Base-by-base conservation (phyloP, 192 early-diverging fungal species). In the Podila horticola region DNA sequence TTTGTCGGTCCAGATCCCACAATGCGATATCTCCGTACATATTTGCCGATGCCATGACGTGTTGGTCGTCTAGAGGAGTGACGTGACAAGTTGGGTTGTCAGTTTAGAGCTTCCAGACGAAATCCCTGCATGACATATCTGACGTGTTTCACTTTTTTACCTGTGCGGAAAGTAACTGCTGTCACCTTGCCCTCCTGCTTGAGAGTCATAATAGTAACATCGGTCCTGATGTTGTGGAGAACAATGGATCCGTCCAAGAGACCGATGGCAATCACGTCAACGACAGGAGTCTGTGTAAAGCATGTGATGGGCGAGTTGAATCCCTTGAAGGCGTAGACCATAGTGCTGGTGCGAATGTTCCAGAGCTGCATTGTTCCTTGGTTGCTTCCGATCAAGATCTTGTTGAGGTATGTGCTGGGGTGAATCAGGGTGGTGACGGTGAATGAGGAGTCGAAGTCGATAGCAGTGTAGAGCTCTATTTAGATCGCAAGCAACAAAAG, bases 331-430 rank as follows among this genome's bases (percentile, higher is more conserved):
- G 95, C 90, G 82, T 97, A 94, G 31, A 98, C 75, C 74, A 94
- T 83, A 33, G 88, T 89, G 62, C 93, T 94, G 49, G 89, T 93
- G 59, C 86, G 84, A 74, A 99, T 91, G 83, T 99, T 99, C 95
- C 95, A 99, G 67, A 99, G 87, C 85, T 97, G 94, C 91, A 99
- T 87, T 1, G 86, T 81, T 36, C 96, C 97, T 75, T 98, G 90
- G 17, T 86, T 88, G 73, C 94, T 95, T 29, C 89, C 95, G 19
- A 99, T 79, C 6, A 99, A 85, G 10, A 99, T 86, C 83, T 99
- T 99, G 89, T 99, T 99, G 36, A 99, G 82, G 87, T 99, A 99
- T 3, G 98, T 98, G 86, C 91, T 94, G 28, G 98, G 98, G 69
- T 99, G 98, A 51, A 99, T 84, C 13, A 97, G 72, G 0, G 87